phyloP scores from a whole-genome alignment of 73 alveolate species.

The Blepharisma japonicum region DNA sequence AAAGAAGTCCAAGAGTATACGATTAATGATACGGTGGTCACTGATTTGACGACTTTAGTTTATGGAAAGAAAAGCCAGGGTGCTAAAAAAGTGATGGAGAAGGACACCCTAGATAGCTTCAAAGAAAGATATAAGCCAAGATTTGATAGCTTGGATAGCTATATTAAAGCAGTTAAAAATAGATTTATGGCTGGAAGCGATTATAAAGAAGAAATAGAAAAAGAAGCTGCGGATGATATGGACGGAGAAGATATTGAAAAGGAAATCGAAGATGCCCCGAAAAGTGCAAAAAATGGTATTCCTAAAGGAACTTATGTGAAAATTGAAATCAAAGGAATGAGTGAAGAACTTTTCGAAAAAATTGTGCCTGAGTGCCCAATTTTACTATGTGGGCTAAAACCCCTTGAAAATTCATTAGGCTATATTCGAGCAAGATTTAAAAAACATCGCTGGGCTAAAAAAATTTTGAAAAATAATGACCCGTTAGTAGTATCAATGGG shows the following conservation, averaged over 20 bases:
- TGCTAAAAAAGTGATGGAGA: slow-evolving; percentile 27
- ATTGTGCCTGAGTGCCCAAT: slow-evolving; percentile 74
- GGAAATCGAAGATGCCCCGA: neutral
- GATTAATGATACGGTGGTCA: neutral
- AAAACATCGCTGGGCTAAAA: slow-evolving; percentile 98
- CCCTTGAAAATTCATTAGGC: slow-evolving; percentile 74
- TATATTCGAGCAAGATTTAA: slow-evolving; percentile 83
- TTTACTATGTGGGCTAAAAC: slow-evolving; percentile 68
- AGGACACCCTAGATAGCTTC: slow-evolving; percentile 12
- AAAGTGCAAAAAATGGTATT: neutral
- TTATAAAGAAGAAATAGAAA: slow-evolving; percentile 34
- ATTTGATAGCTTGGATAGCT: neutral
- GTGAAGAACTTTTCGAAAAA: slow-evolving; percentile 55
- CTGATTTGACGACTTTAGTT: neutral
- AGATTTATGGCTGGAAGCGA: slow-evolving; percentile 61
- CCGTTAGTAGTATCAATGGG: slow-evolving; percentile 98
- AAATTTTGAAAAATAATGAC: slow-evolving; percentile 94
- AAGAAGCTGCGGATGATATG: slow-evolving; percentile 34
- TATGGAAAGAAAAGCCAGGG: slow-evolving; percentile 24
- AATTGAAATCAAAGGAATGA: slow-evolving; percentile 75
- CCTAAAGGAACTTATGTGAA: slow-evolving; percentile 48
- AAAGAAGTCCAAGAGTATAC: slow-evolving; percentile 30
- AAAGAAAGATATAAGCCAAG: slow-evolving; percentile 4
- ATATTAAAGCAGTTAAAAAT: slow-evolving; percentile 40
- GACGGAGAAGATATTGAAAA: neutral